These are phyloP conservation scores for Penicillium robsamsonii DNA, from an alignment of 495 filamentous ascomycete genomes.

Conservation along the genomic window DNA sequence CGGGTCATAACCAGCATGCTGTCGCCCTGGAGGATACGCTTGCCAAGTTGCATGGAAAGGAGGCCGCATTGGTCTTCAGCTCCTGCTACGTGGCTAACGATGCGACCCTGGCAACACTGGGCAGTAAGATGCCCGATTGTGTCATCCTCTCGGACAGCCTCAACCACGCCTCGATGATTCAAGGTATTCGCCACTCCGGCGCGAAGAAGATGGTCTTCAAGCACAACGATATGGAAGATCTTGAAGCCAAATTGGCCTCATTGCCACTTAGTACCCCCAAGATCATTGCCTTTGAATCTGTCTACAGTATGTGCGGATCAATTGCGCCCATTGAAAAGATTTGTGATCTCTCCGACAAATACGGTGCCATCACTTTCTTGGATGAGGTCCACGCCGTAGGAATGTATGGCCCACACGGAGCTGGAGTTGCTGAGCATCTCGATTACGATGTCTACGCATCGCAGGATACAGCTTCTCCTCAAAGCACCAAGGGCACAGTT, in stretches of 20 bases:
- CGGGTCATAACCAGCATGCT: constrained; percentile 94
- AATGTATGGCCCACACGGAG: constrained; percentile 97
- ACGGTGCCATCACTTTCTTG: constrained; percentile 94
- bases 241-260: constrained; percentile 86
- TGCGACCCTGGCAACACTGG: constrained; percentile 92
- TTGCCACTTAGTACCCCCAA: constrained; percentile 83
- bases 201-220: constrained; percentile 98
- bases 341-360: constrained; percentile 93
- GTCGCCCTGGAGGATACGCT: constrained; percentile 78
- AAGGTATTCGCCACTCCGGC: constrained; percentile 95
- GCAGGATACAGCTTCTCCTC: constrained; percentile 60
- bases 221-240: constrained; percentile 88
- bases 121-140: constrained; percentile 92
- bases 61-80: constrained; percentile 87
- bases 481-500: constrained; percentile 67
- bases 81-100: constrained; percentile 99
- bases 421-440: constrained; percentile 94
- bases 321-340: constrained; percentile 95
- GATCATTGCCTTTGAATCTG: constrained; percentile 97
- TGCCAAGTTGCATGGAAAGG: constrained; percentile 88
- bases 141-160: constrained; percentile 93
- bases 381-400: constrained; percentile 98
- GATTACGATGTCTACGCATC: constrained; percentile 71
- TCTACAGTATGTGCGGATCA: constrained; percentile 98
- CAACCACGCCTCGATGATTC: constrained; percentile 99